Base-by-base conservation (phyloP, 2,329 filamentous ascomycete species). In the Thyridium curvatum region DNA sequence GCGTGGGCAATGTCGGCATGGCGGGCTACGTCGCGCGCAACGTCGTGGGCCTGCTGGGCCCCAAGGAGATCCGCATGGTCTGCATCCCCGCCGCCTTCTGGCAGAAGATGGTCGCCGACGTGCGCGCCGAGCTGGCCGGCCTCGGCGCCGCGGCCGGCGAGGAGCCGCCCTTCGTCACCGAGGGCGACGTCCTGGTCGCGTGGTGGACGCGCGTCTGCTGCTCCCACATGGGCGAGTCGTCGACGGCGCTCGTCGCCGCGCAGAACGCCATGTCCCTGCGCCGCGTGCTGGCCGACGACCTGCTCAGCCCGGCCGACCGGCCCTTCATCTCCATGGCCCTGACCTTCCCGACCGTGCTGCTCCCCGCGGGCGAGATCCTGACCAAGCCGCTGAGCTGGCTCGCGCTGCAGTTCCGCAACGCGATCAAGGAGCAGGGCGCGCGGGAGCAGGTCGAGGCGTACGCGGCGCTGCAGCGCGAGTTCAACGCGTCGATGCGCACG, bases 101-200 rank as follows among this genome's bases (percentile, higher is more conserved):
- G 3, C 37, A 44, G 2, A 44, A 49, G 26, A 53, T 57, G 3
- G 37, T 56, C 3, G 43, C 39, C 4, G 56, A 64, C 5, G 42
- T 59, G 10, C 21, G 21, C 9, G 36, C 37, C 2, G 36, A 37
- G 1, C 30, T 36, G 4, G 38, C 37, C 2, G 36, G 62, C 37
- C 1, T 30, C 35, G 6, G 36, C 8, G 26, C 35, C 8, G 26
- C 35, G 4, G 39, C 38, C 30, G 34, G 41, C 9, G 35, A 43
- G 9, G 35, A 42, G 6, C 34, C 30, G 9, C 35, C 41, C 2
- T 67, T 62, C 37, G 8, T 68, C 12, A 61, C 53, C 32, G 61
- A 67, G 18, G 48, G 54, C 29, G 64, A 68, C 32, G 47, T 68
- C 3, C 48, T 69, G 2, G 35, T 46, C 3, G 60, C 64, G 0